These are phyloP conservation scores for Bacterosira constricta DNA, from an alignment of 108 stramenopile species.

Conservation along the genomic window DNA sequence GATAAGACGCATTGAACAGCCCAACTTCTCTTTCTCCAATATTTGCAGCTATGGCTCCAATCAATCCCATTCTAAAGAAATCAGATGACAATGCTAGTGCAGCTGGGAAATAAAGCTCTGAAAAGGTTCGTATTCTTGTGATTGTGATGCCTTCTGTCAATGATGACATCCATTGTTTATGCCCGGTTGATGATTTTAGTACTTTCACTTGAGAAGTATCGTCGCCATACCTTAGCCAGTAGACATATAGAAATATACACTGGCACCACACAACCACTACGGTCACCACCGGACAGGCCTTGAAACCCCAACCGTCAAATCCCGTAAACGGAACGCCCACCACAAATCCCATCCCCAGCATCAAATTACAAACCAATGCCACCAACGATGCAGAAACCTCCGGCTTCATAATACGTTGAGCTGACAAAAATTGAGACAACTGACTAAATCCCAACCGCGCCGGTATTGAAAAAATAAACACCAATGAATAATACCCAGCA, in stretches of 20 bases:
- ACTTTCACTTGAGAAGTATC: not conserved
- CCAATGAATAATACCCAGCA: conserved; percentile 76
- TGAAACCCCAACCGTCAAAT: conserved; percentile 76
- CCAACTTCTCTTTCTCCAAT: conserved; percentile 76
- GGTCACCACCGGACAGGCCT: conserved; percentile 83
- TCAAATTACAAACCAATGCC: conserved; percentile 68
- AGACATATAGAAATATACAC: conserved; percentile 44
- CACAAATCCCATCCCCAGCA: conserved; percentile 74
- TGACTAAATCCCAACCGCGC: conserved; percentile 65
- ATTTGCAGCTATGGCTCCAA: conserved; percentile 71
- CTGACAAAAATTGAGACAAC: conserved; percentile 77
- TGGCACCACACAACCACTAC: conserved; percentile 63
- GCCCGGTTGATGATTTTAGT: not conserved
- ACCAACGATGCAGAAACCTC: conserved; percentile 59
- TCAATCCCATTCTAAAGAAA: conserved; percentile 83
- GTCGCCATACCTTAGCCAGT: conserved; percentile 53
- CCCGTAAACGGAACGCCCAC: conserved; percentile 69
- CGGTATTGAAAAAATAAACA: conserved; percentile 67
- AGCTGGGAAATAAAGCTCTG: conserved; percentile 74
- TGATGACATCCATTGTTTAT: conserved; percentile 5
- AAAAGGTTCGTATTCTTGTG: conserved; percentile 63
- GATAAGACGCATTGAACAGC: conserved; percentile 87
- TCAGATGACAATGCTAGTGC: conserved; percentile 71
- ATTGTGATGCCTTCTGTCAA: conserved; percentile 57
- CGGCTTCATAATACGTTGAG: conserved; percentile 80